Evolutionary conservation across 1,284 basidiomycete genomes (phyloP).

Genomic region (Moesziomyces aphidis): DNA sequence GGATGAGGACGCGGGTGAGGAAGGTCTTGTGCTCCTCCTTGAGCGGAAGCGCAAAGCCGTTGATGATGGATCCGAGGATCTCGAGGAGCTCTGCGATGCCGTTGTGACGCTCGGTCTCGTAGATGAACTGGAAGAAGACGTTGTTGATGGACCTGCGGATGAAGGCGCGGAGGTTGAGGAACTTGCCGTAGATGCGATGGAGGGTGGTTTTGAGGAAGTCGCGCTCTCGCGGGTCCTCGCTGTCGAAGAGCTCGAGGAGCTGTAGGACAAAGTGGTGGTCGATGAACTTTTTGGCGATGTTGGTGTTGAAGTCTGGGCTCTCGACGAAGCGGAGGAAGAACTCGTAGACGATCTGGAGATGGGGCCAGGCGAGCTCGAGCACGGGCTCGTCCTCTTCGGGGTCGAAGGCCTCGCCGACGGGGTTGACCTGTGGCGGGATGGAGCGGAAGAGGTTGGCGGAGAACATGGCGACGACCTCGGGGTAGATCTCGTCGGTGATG

Average conservation of each 20-base stretch:
- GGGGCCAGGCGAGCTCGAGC: constrained; percentile 98
- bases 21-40: constrained; percentile 99
- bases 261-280: constrained; percentile 94
- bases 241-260: constrained; percentile 97
- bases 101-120: constrained; percentile 98
- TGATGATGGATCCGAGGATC: constrained; percentile 99
- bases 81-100: constrained; percentile 98
- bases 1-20: constrained; percentile 93
- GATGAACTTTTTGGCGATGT: constrained; percentile 96
- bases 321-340: constrained; percentile 99
- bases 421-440: constrained; percentile 99
- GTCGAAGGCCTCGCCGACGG: constrained; percentile 96
- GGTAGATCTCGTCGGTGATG: constrained; percentile 97
- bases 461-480: constrained; percentile 95
- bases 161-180: constrained; percentile 97
- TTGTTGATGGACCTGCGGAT: constrained; percentile 99
- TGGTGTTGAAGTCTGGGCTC: constrained; percentile 97
- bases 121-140: constrained; percentile 99
- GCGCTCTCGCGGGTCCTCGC: constrained; percentile 97
- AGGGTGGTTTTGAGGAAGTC: constrained; percentile 99
- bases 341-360: constrained; percentile 99
- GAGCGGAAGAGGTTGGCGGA: constrained; percentile 96
- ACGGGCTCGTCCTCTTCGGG: constrained; percentile 99
- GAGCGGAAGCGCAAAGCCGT: constrained; percentile 96
- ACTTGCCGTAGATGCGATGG: constrained; percentile 99